Conservation (phyloP, 2,329 filamentous ascomycete species). For the Stagonosporopsis cucurbitacearum region DNA sequence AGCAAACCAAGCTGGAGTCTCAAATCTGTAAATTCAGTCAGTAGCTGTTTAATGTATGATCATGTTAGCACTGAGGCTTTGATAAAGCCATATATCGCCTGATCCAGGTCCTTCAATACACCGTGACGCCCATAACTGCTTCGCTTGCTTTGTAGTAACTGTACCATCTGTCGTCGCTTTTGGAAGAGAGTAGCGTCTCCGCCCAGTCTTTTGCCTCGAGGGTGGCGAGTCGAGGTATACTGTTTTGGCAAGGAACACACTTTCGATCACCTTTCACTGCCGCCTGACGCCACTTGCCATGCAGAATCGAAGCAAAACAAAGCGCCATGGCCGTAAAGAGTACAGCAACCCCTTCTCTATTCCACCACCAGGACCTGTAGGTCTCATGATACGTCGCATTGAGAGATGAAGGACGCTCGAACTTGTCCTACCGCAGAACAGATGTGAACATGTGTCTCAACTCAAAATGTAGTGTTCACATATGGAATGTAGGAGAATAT, state of each 20-base stretch:
- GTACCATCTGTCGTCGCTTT: background rate
- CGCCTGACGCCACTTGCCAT: background rate
- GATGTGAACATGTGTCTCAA: background rate
- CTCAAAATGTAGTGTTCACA: background rate
- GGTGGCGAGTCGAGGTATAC: background rate
- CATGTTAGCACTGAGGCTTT: background rate
- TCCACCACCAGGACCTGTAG: background rate
- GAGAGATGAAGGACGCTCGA: background rate
- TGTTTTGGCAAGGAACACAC: background rate
- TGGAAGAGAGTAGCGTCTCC: background rate
- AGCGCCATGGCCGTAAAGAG: background rate
- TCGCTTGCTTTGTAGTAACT: background rate
- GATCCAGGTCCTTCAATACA: background rate
- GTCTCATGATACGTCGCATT: constrained; percentile 12
- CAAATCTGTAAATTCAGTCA: background rate
- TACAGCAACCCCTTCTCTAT: background rate
- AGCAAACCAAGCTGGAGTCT: background rate
- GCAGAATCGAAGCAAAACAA: background rate
- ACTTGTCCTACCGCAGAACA: constrained; percentile 3
- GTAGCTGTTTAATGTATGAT: background rate
- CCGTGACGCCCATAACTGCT: background rate
- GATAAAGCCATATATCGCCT: background rate
- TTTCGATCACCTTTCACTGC: background rate
- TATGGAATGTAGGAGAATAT: constrained; percentile 2
- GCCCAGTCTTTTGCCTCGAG: background rate